Evolutionary conservation across 2,329 filamentous ascomycete genomes (phyloP), one percentile per base, ranked within the genome.

Genomic region (Aplosporella prunicola): DNA sequence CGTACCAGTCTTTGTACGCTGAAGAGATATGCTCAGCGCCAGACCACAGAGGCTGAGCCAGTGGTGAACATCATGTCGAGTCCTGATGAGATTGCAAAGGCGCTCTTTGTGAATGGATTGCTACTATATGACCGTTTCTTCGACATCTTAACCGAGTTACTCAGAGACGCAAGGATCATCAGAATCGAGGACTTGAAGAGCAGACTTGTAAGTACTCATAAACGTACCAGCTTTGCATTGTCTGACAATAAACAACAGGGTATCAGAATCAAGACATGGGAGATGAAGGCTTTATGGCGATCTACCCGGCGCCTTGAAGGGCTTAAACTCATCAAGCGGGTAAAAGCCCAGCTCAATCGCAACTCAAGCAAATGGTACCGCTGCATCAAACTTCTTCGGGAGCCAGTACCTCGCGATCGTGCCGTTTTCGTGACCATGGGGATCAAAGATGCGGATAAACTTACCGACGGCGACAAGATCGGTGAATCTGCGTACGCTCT

Each of bases 1-100:
- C 66, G 68, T 30, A 78, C 75, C 0, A 78, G 72, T 51, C 53
- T 76, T 5, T 71, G 74, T 18, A 69, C 63, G 2, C 60, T 77
- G 41, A 66, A 63, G 41, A 68, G 63, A 47, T 77, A 71, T 45
- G 49, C 53, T 32, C 53, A 56, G n/a, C 46, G 53, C 41, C 41
- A 53, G 6, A 42, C 42, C 10, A 47, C 42, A 9, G 44, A 46
- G 15, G 37, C 42, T 15, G 14, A 33, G 16, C 40, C 43, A 18
- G 16, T 32, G 10, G 30, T 39, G 16, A 22, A 40, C 26, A 22
- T 25, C n/a, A 24, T 26, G 13, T 42, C 40, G 20, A 29, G 18
- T 15, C 35, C 35, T 9, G 30, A 32, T 31, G 36, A 38, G 24
- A 48, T 56, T 20, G 47, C 52, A 22, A 51, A 58, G 22, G 54